phyloP scores from a whole-genome alignment of 1,139 yeast species.

The Kodamaea fungicola region DNA sequence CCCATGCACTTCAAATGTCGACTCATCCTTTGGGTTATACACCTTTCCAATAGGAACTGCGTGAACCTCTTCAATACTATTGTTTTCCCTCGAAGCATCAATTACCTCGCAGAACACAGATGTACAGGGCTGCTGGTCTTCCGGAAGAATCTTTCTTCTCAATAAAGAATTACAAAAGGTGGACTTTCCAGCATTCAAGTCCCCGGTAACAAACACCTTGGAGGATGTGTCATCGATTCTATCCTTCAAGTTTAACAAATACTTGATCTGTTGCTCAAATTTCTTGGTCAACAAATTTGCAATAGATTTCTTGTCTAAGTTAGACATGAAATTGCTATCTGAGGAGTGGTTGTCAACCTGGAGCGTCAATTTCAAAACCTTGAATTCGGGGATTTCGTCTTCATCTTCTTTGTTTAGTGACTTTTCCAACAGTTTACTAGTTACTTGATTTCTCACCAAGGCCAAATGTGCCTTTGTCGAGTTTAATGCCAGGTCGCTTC shows the following conservation, averaged over 20 bases:
- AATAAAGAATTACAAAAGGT: conserved; percentile 91
- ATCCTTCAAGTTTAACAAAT: conserved; percentile 68
- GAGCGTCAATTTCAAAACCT: conserved; percentile 60
- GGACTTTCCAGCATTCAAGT: conserved; percentile 93
- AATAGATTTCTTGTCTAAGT: conserved; percentile 62
- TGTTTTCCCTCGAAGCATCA: conserved; percentile 71
- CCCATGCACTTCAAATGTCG: conserved; percentile 58
- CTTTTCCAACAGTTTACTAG: conserved; percentile 29
- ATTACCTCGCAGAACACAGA: conserved; percentile 93
- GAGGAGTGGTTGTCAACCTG: conserved; percentile 49
- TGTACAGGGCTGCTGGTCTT: conserved; percentile 97
- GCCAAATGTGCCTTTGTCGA: conserved; percentile 50
- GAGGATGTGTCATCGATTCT: conserved; percentile 91
- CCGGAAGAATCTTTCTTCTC: conserved; percentile 77
- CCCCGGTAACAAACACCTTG: conserved; percentile 95
- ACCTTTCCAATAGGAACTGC: conserved; percentile 68
- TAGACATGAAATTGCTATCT: conserved; percentile 41
- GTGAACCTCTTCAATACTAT: conserved; percentile 83
- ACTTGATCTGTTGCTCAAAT: conserved; percentile 59
- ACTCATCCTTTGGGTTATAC: conserved; percentile 59
- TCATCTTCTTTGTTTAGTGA: conserved; percentile 19
- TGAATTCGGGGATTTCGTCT: conserved; percentile 40
- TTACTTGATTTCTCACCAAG: conserved; percentile 42
- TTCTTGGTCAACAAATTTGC: conserved; percentile 65
- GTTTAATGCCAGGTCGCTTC: conserved; percentile 32